Conservation (phyloP, 805 yeast genomes). For the Candida argentea region DNA sequence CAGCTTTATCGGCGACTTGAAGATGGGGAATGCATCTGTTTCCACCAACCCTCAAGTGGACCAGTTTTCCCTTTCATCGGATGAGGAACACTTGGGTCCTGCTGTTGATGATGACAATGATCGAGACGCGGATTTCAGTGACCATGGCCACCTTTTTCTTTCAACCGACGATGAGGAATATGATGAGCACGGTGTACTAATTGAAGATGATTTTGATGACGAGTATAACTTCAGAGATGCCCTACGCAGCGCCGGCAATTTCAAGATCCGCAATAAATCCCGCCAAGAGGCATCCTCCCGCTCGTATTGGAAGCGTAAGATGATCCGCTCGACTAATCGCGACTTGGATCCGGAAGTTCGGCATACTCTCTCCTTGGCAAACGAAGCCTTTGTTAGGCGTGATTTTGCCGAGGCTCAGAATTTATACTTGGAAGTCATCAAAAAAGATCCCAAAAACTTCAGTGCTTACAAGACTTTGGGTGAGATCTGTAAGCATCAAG, state of each 20-base stretch:
- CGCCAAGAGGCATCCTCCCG: constrained; percentile 23
- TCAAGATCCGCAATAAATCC: constrained; percentile 33
- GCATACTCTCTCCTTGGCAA: constrained; percentile 56
- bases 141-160: constrained; percentile 9
- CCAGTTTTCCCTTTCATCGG: constrained; percentile 10
- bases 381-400: constrained; percentile 64
- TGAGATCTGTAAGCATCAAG: constrained; percentile 64
- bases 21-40: constrained; percentile 3
- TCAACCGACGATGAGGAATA: constrained; percentile 15
- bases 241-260: constrained; percentile 57
- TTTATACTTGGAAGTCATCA: constrained; percentile 59
- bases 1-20: constrained; percentile 3
- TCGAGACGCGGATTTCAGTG: constrained; percentile 7
- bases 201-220: constrained; percentile 30
- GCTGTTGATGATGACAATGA: constrained; percentile 8
- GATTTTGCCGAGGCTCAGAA: constrained; percentile 52
- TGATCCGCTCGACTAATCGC: constrained; percentile 24
- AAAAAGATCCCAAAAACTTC: constrained; percentile 65
- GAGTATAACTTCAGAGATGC: constrained; percentile 48
- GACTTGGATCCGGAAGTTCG: constrained; percentile 68
- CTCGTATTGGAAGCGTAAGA: constrained; percentile 28
- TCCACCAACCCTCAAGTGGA: too few relatives aligned
- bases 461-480: constrained; percentile 86
- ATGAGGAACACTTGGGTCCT: constrained; percentile 10
- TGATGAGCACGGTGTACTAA: constrained; percentile 16